phyloP scores from a whole-genome alignment of 371 early-diverging fungal species.

The Circinella umbellata region DNA sequence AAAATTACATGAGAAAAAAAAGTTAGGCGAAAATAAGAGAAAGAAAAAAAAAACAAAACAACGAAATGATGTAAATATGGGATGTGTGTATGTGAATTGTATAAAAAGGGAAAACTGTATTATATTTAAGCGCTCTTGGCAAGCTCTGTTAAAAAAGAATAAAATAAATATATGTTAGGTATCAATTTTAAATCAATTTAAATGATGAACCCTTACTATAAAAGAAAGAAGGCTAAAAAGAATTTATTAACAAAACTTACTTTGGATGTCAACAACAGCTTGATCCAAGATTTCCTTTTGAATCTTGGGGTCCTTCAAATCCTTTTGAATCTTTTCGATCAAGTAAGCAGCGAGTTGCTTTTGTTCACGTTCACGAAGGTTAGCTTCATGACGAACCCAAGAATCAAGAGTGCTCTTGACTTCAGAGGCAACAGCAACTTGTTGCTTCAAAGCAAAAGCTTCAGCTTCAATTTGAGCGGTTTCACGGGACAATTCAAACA shows the following conservation, averaged over 20 bases:
- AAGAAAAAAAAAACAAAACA: slow-evolving; percentile 7
- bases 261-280: slow-evolving; percentile 57
- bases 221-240: slow-evolving; percentile 37
- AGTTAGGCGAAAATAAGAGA: not conserved
- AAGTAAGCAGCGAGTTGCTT: slow-evolving; percentile 84
- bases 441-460: slow-evolving; percentile 93
- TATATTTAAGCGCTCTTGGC: slow-evolving; percentile 42
- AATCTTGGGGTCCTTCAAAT: slow-evolving; percentile 82
- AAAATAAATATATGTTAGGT: not conserved
- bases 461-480: slow-evolving; percentile 91
- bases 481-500: slow-evolving; percentile 94
- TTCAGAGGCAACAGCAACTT: slow-evolving; percentile 81
- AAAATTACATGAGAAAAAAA: not conserved
- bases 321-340: slow-evolving; percentile 82
- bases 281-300: slow-evolving; percentile 64
- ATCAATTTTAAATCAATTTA: not conserved
- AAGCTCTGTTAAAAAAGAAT: slow-evolving; percentile 25
- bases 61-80: not conserved
- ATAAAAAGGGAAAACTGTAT: slow-evolving; percentile 3
- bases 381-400: slow-evolving; percentile 96
- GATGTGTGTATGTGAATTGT: no score
- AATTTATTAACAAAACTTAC: slow-evolving; percentile 35
- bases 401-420: slow-evolving; percentile 90
- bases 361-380: slow-evolving; percentile 93
- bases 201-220: slow-evolving; percentile 38